Evolutionary conservation across 2,329 filamentous ascomycete species (phyloP).

Genomic region (Alternaria longipes): DNA sequence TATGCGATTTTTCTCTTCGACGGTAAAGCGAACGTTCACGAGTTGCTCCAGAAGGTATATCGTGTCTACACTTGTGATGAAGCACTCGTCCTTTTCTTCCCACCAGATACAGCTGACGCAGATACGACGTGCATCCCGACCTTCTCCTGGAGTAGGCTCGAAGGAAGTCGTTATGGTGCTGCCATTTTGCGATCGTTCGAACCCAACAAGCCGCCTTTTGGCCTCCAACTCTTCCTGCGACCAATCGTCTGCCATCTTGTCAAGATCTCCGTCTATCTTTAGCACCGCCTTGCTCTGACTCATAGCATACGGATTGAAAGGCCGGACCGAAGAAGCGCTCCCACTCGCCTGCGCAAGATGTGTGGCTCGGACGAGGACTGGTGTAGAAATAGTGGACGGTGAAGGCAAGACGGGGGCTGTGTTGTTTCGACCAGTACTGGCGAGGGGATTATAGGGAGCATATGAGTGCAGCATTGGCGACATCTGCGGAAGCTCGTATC

Average conservation of each 20-base stretch:
- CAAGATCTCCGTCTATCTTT: constrained; percentile 85
- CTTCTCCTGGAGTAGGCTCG: constrained; percentile 78
- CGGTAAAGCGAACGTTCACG: constrained; percentile 85
- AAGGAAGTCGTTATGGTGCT: constrained; percentile 85
- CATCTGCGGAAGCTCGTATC: constrained; percentile 48
- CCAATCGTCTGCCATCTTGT: constrained; percentile 86
- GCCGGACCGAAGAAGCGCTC: constrained; percentile 55
- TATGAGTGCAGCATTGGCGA: constrained; percentile 50
- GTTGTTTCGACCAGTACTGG: constrained; percentile 55
- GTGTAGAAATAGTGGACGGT: constrained; percentile 59
- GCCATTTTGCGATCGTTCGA: constrained; percentile 81
- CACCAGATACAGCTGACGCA: constrained; percentile 98
- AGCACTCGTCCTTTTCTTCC: constrained; percentile 90
- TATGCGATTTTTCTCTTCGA: constrained; percentile 98
- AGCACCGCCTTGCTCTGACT: constrained; percentile 83
- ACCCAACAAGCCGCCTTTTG: constrained; percentile 86
- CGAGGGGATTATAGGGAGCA: constrained; percentile 56
- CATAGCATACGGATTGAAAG: constrained; percentile 78
- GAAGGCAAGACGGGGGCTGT: constrained; percentile 55
- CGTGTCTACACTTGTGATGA: constrained; percentile 95
- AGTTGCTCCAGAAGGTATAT: constrained; percentile 94
- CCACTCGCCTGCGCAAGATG: constrained; percentile 65
- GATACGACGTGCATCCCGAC: constrained; percentile 83
- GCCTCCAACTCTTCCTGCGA: constrained; percentile 79
- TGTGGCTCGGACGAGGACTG: constrained; percentile 72